Evolutionary conservation across 1,139 yeast species (phyloP), one percentile per base, ranked within the genome.

Genomic region (Saccharomyces hybrid): DNA sequence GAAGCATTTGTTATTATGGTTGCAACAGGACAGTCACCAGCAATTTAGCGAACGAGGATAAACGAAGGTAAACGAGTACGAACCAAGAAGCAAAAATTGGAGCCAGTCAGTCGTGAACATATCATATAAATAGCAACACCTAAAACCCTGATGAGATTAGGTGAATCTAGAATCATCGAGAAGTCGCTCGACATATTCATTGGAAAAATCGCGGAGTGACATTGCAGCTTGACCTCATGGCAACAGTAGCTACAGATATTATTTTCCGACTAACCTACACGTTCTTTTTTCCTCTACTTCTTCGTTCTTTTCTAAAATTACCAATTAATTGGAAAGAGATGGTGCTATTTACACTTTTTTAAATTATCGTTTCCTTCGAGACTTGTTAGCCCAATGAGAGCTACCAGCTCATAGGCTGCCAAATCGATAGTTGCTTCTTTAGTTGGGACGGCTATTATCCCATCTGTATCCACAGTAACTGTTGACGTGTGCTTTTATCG

Each of bases 401-500:
- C 32, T 30, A 30, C 32, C 32, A 30, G 32, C 32, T 30, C 32
- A 30, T 30, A 30, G 32, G 32, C 32, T 30, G 32, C 32, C 32
- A 30, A 30, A 30, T 30, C 32, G 32, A 30, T 30, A 30, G 32
- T 30, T 7, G 32, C 32, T 30, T 30, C 32, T 8, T 7, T 30
- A 30, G 11, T 30, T 8, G 32, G 32, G 32, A 30, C 32, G 32
- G 32, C 32, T 30, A 20, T 20, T 20, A 30, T 30, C 32, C 32
- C 32, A 8, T 30, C 32, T 30, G 32, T 30, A 30, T 8, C 32
- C 32, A 30, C 32, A 30, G 32, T 30, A 30, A 30, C 32, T 30
- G 32, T 30, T 30, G 32, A 30, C 32, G 32, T 30, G 70, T 52
- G 70, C 70, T 4, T 66, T 69, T 26, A 48, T 53, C 34, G 66